Conservation (phyloP, 352 stramenopile species). For the Phytophthora sojae region DNA sequence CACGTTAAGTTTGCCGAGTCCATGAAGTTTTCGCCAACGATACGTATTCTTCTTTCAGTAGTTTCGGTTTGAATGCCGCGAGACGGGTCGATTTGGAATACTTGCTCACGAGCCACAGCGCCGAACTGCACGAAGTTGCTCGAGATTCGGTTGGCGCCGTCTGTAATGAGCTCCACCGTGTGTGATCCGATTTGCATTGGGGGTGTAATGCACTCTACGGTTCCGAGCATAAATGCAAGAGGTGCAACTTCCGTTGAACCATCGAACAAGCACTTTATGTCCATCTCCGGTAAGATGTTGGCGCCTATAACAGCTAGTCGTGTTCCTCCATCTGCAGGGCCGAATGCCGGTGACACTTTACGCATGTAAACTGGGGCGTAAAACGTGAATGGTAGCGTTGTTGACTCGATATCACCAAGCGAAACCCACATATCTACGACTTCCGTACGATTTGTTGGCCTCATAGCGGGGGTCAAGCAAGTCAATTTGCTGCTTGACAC, state of each 20-base stretch:
- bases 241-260: slow-evolving; percentile 13
- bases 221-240: slow-evolving; percentile 1
- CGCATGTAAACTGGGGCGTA: slow-evolving; percentile 25
- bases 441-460: slow-evolving; percentile 1
- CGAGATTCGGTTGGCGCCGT: slow-evolving; percentile 13
- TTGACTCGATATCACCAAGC: slow-evolving; percentile 36
- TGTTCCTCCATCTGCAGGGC: slow-evolving; percentile 43
- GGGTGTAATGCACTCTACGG: slow-evolving; percentile 39
- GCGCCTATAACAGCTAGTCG: slow-evolving; percentile 26
- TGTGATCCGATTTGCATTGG: slow-evolving; percentile 37
- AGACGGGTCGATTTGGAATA: slow-evolving; percentile 38
- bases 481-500: slow-evolving; percentile 29
- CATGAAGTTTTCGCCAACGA: slow-evolving; percentile 62
- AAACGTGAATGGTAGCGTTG: slow-evolving; percentile 31
- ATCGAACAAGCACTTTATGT: slow-evolving; percentile 48
- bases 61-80: slow-evolving; percentile 32
- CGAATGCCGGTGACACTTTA: slow-evolving; percentile 33
- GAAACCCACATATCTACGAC: slow-evolving; percentile 47
- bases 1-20: slow-evolving; percentile 53
- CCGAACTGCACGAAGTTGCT: slow-evolving; percentile 49
- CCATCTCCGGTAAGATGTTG: slow-evolving; percentile 31
- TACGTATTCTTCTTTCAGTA: slow-evolving; percentile 31
- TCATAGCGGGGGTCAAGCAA: slow-evolving; percentile 36
- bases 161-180: slow-evolving; percentile 40
- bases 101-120: slow-evolving; percentile 39